Conservation (phyloP, 345 rosid genomes). For the Physaria fendleri region DNA sequence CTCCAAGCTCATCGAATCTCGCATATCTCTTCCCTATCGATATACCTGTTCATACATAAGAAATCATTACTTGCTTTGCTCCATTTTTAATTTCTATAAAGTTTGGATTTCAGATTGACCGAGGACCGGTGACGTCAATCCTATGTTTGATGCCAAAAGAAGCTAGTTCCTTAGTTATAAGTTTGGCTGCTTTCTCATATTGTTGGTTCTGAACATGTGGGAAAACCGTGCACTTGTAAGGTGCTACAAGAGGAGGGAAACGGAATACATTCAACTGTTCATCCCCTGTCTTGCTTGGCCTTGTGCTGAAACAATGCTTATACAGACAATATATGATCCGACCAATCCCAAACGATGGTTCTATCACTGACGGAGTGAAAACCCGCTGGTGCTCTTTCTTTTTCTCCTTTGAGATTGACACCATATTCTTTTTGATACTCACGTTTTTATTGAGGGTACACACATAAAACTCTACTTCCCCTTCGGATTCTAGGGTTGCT, state of each 20-base stretch:
- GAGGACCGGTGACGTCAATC: conserved; percentile 84
- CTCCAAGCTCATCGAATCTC: conserved; percentile 89
- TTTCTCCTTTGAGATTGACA: conserved; percentile 82
- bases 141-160: conserved; percentile 74
- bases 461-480: conserved; percentile 73
- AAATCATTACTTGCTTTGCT: not conserved
- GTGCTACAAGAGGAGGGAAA: conserved; percentile 88
- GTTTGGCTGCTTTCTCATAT: conserved; percentile 71
- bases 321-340: conserved; percentile 86
- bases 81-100: not conserved
- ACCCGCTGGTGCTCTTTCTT: conserved; percentile 84
- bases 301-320: conserved; percentile 81
- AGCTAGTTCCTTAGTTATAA: conserved; percentile 63
- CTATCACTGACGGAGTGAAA: conserved; percentile 90
- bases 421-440: conserved; percentile 66
- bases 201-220: conserved; percentile 83
- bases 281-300: conserved; percentile 87
- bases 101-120: not conserved
- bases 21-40: conserved; percentile 95
- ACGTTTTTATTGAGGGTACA: conserved; percentile 67
- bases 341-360: conserved; percentile 94
- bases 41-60: conserved; percentile 42
- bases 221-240: conserved; percentile 89
- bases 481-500: conserved; percentile 64
- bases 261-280: conserved; percentile 81